These are phyloP conservation scores for Melaleuca quinquenervia DNA, from an alignment of 345 rosid genomes.

Conservation along the genomic window DNA sequence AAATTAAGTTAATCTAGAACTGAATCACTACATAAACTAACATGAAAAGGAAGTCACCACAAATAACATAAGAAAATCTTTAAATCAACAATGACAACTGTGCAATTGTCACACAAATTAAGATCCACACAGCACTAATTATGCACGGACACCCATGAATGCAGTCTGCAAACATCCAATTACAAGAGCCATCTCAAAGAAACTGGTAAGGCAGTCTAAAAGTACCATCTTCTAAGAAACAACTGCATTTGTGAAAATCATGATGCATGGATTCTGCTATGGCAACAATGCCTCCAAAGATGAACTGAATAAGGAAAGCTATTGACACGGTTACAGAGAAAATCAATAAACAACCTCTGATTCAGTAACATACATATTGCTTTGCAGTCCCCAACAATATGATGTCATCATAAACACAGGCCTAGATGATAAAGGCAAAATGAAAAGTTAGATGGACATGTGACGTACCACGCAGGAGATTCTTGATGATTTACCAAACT, in stretches of 20 bases:
- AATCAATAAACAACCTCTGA: background rate
- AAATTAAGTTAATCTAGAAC: background rate
- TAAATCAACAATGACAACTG: background rate
- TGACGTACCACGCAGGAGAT: conserved; percentile 74
- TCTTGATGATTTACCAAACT: conserved; percentile 88
- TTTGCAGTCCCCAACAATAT: background rate
- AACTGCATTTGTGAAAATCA: background rate
- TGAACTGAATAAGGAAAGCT: background rate
- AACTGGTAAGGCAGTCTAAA: background rate
- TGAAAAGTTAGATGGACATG: background rate
- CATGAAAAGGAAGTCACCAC: background rate
- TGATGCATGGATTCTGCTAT: background rate
- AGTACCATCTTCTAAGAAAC: background rate
- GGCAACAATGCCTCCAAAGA: background rate
- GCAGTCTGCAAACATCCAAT: background rate
- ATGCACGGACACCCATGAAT: background rate
- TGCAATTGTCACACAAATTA: background rate
- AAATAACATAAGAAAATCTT: background rate
- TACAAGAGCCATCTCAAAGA: background rate
- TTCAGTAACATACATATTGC: background rate
- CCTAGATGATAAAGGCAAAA: background rate
- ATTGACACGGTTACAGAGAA: background rate
- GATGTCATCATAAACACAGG: background rate
- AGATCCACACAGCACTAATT: background rate
- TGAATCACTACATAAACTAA: background rate